Conservation (phyloP, 805 yeast genomes). For the Yueomyces sp. region DNA sequence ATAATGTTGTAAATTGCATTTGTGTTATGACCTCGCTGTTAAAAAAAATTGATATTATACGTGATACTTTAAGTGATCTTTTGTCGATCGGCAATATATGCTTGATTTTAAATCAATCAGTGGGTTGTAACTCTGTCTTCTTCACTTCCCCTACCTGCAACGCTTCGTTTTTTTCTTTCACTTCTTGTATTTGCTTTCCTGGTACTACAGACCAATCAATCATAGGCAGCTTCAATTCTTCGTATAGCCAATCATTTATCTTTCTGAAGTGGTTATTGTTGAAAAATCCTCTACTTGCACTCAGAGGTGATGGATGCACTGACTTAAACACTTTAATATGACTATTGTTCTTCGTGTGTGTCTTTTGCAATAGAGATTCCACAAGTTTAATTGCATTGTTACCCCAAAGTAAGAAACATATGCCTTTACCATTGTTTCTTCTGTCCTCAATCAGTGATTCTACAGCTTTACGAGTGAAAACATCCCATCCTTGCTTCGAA, state of each 20-base stretch:
- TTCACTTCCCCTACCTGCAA: too few species aligned
- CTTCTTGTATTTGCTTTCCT: slow-evolving; percentile 14
- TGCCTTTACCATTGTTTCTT: slow-evolving; percentile 32
- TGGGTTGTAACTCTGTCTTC: too few species aligned
- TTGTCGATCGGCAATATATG: too few species aligned
- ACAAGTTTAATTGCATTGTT: slow-evolving; percentile 56
- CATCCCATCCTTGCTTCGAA: slow-evolving; percentile 84
- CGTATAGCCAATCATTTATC: slow-evolving; percentile 64
- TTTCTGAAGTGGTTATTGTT: slow-evolving; percentile 58
- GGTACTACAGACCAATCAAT: slow-evolving; percentile 55
- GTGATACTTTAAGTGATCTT: too few species aligned
- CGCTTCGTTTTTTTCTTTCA: slow-evolving; percentile 7
- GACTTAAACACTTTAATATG: slow-evolving; percentile 40
- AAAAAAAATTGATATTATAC: too few species aligned
- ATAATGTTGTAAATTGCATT: too few species aligned
- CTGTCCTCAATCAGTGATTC: slow-evolving; percentile 37
- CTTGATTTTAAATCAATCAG: too few species aligned
- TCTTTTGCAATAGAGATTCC: slow-evolving; percentile 21
- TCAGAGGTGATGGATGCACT: slow-evolving; percentile 92
- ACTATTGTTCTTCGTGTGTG: slow-evolving; percentile 5
- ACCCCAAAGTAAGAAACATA: slow-evolving; percentile 77
- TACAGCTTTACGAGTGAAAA: slow-evolving; percentile 65
- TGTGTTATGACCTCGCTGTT: too few species aligned
- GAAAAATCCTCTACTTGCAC: slow-evolving; percentile 77
- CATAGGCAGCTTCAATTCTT: slow-evolving; percentile 25